phyloP scores from a whole-genome alignment of 179 eudicot species.

The Corrigiola litoralis region DNA sequence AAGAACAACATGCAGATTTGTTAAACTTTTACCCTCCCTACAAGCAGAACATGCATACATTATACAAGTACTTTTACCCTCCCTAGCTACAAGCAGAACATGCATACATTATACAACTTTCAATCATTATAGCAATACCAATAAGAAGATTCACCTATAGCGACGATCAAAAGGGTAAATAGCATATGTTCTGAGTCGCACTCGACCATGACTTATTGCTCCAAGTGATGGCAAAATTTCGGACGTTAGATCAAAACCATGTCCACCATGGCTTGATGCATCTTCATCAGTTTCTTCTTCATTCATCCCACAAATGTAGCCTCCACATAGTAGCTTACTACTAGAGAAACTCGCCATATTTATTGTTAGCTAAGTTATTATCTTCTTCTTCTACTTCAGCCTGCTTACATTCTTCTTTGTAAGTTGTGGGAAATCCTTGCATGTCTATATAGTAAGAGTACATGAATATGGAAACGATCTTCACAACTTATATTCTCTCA shows the following conservation, averaged over 20 bases:
- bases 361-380: neutral
- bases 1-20: too few species aligned
- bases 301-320: conserved; percentile 5
- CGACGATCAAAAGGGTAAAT: conserved; percentile 73
- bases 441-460: too few species aligned
- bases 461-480: too few species aligned
- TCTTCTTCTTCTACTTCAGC: neutral
- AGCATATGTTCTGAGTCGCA: conserved; percentile 46
- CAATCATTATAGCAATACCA: neutral
- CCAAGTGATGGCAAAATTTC: conserved; percentile 83
- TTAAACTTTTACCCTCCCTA: too few species aligned
- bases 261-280: conserved; percentile 33
- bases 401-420: too few species aligned
- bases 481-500: too few species aligned
- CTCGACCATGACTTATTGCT: conserved; percentile 62
- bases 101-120: too few species aligned
- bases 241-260: conserved; percentile 56
- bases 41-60: too few species aligned
- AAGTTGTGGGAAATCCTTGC: too few species aligned
- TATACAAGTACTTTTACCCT: too few species aligned
- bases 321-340: conserved; percentile 20
- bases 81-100: too few species aligned
- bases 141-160: too few species aligned
- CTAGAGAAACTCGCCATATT: conserved; percentile 5
- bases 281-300: conserved; percentile 13